Conservation (phyloP, 1,284 basidiomycete genomes). For the Coniferiporia weirii region DNA sequence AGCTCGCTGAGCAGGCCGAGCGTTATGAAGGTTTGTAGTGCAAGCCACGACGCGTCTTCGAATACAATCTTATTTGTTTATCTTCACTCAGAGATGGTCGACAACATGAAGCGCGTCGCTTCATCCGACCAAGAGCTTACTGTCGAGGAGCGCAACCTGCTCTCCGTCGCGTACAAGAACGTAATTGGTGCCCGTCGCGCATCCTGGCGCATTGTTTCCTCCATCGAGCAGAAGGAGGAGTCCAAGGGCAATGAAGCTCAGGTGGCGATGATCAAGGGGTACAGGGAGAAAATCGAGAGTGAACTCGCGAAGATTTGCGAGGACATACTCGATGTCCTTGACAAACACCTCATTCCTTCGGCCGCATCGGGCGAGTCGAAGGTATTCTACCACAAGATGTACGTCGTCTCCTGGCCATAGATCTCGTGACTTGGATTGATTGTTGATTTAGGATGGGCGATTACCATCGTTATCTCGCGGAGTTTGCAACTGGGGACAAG, state of each 20-base stretch:
- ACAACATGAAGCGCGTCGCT: slow-evolving; percentile 98
- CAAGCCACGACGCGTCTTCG: slow-evolving; percentile 14
- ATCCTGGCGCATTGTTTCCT: slow-evolving; percentile 98
- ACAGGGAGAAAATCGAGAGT: slow-evolving; percentile 97
- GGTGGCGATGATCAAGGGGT: slow-evolving; percentile 98
- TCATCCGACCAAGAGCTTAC: slow-evolving; percentile 97
- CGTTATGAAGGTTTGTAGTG: slow-evolving; percentile 86
- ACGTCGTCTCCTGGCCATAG: slow-evolving; percentile 9
- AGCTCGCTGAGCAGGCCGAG: slow-evolving; percentile 99
- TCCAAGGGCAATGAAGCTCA: slow-evolving; percentile 98
- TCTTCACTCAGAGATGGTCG: slow-evolving; percentile 82
- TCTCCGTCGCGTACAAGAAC: slow-evolving; percentile 99
- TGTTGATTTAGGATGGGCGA: slow-evolving; percentile 87
- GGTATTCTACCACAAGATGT: slow-evolving; percentile 99
- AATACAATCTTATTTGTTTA: slow-evolving; percentile 21
- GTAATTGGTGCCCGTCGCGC: slow-evolving; percentile 99
- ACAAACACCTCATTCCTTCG: slow-evolving; percentile 98
- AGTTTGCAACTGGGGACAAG: slow-evolving; percentile 99
- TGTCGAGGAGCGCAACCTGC: slow-evolving; percentile 98
- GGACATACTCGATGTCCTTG: slow-evolving; percentile 97
- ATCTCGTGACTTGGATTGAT: slow-evolving; percentile 2
- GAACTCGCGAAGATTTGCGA: slow-evolving; percentile 99
- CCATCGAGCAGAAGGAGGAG: slow-evolving; percentile 99
- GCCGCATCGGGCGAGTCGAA: slow-evolving; percentile 98
- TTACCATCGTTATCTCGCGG: slow-evolving; percentile 99